A percentile compares a stretch with the other conserved stretches of the same genome.
Conservation (phyloP, 106 monocot genomes). For the Vanilla planifolia region DNA sequence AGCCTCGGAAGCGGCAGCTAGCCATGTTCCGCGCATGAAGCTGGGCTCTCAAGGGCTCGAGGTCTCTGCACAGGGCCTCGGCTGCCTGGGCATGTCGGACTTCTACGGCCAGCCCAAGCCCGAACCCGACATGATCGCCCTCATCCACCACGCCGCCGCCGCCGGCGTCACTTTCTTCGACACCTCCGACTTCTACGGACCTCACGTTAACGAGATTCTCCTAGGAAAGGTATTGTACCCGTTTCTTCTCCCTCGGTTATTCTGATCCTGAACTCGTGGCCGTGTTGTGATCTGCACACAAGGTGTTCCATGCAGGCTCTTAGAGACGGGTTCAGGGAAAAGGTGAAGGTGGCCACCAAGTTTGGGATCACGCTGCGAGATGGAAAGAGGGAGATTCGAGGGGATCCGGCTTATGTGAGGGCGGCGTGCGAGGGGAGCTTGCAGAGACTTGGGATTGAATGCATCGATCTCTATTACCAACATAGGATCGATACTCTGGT, state of each 20-base stretch:
- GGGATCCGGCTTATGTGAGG: slow-evolving; percentile 53
- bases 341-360: slow-evolving; percentile 51
- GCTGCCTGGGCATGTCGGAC: slow-evolving; percentile 68
- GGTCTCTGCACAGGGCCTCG: slow-evolving; percentile 46
- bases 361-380: slow-evolving; percentile 30
- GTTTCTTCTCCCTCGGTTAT: neutral
- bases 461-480: slow-evolving; percentile 63
- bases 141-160: slow-evolving; percentile 36
- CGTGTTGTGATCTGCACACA: neutral
- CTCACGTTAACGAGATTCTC: slow-evolving; percentile 53
- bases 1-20: too few relatives aligned
- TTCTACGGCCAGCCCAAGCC: slow-evolving; percentile 55
- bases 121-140: slow-evolving; percentile 50
- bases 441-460: slow-evolving; percentile 36
- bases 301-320: slow-evolving; percentile 25
- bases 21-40: too few relatives aligned
- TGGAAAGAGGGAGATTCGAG: slow-evolving; percentile 21
- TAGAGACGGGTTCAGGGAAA: slow-evolving; percentile 33
- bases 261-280: neutral
- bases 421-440: slow-evolving; percentile 45
- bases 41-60: slow-evolving; percentile 56
- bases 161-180: slow-evolving; percentile 49
- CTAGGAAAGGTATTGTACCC: slow-evolving; percentile 32
- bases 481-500: slow-evolving; percentile 43
- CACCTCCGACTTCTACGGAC: slow-evolving; percentile 58